phyloP scores from a whole-genome alignment of 2,329 filamentous ascomycete genomes.

The Talaromyces sp. region DNA sequence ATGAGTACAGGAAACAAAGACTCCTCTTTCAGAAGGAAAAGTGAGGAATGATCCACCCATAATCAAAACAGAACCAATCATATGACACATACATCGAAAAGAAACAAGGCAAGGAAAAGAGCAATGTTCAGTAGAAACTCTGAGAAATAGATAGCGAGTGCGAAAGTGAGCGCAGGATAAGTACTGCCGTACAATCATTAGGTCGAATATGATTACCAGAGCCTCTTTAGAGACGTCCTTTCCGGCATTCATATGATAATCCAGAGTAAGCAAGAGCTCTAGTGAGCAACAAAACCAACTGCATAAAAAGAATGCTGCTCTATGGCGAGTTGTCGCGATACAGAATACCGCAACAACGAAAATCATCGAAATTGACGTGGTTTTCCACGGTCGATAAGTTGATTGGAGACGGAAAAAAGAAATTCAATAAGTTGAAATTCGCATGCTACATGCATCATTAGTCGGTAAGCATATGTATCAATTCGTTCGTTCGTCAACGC shows the following conservation, averaged over 20 bases:
- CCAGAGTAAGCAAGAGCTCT: too few species aligned
- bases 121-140: background rate
- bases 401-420: background rate
- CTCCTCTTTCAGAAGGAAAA: background rate
- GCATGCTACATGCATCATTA: conserved; percentile 12
- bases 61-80: background rate
- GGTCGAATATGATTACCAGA: background rate
- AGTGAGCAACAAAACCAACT: background rate
- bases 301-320: conserved; percentile 8
- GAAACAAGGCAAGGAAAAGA: background rate
- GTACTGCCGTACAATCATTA: conserved; percentile 8
- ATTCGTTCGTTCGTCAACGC: conserved; percentile 6
- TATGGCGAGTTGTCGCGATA: conserved; percentile 2
- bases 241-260: background rate
- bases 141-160: background rate
- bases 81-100: background rate
- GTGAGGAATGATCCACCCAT: background rate
- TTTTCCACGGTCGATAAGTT: background rate
- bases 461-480: conserved; percentile 2
- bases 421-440: background rate
- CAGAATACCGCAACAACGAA: background rate
- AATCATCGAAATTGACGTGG: background rate
- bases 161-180: background rate
- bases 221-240: background rate
- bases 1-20: background rate